Conservation (phyloP, 192 early-diverging fungal species). For the Coemansia sp. region DNA sequence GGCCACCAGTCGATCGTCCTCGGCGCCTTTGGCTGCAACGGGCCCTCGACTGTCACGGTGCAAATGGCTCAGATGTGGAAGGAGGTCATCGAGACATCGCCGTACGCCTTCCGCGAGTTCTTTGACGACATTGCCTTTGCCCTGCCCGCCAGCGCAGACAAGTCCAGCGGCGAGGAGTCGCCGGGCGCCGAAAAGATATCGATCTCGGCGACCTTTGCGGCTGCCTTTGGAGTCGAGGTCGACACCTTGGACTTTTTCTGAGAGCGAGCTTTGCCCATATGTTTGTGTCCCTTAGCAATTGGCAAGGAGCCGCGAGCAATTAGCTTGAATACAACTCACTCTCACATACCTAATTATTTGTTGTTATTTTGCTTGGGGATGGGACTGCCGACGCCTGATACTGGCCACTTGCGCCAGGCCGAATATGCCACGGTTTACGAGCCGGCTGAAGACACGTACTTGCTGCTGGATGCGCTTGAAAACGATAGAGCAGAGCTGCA, state of each 20-base stretch:
- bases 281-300: not conserved
- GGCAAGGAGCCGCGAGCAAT: not conserved
- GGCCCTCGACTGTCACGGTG: slow-evolving; percentile 19
- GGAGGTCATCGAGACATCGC: slow-evolving; percentile 53
- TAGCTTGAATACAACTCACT: too few species aligned
- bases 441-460: slow-evolving; percentile 93
- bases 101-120: slow-evolving; percentile 55
- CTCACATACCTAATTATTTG: too few species aligned
- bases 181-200: slow-evolving; percentile 27
- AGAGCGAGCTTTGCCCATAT: slow-evolving; percentile 5
- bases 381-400: slow-evolving; percentile 74
- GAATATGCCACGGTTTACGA: slow-evolving; percentile 83
- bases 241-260: slow-evolving; percentile 54
- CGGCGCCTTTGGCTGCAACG: slow-evolving; percentile 56
- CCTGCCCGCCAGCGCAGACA: slow-evolving; percentile 21
- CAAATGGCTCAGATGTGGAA: slow-evolving; percentile 56
- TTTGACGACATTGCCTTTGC: slow-evolving; percentile 57
- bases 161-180: slow-evolving; percentile 27
- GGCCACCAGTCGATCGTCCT: slow-evolving; percentile 53
- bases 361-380: not conserved
- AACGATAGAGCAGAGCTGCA: slow-evolving; percentile 64
- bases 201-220: slow-evolving; percentile 42
- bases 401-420: slow-evolving; percentile 66
- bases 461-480: slow-evolving; percentile 93
- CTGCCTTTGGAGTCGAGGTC: slow-evolving; percentile 43